phyloP scores from a whole-genome alignment of 2,329 filamentous ascomycete species.

The Mollisiaceae sp. region DNA sequence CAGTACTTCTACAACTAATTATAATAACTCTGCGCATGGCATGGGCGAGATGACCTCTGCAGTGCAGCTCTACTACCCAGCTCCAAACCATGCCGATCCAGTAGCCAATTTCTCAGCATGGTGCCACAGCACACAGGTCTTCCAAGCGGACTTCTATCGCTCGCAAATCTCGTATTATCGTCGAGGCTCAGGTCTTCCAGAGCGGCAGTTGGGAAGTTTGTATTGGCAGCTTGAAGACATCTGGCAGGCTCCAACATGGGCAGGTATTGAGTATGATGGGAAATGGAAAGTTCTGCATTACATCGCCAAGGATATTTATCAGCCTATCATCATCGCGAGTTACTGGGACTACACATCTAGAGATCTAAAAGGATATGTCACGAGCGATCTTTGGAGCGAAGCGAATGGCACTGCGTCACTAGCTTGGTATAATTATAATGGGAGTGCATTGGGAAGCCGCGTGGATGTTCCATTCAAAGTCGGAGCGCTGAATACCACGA shows the following conservation, averaged over 20 bases:
- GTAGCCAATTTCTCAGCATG: slow-evolving; percentile 65
- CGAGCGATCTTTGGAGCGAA: slow-evolving; percentile 60
- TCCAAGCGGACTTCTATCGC: slow-evolving; percentile 67
- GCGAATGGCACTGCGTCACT: slow-evolving; percentile 52
- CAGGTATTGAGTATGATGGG: slow-evolving; percentile 65
- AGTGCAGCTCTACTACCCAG: slow-evolving; percentile 60
- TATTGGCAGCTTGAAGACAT: slow-evolving; percentile 72
- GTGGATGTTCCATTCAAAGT: slow-evolving; percentile 25
- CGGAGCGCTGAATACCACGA: slow-evolving; percentile 33
- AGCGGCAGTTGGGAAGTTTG: slow-evolving; percentile 62
- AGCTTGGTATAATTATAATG: slow-evolving; percentile 57
- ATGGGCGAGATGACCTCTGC: slow-evolving; percentile 64
- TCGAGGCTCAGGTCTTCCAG: slow-evolving; percentile 59
- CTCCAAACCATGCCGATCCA: slow-evolving; percentile 56
- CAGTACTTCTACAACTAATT: slow-evolving; percentile 53
- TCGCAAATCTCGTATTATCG: slow-evolving; percentile 66
- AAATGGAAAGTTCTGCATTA: slow-evolving; percentile 68
- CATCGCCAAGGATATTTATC: slow-evolving; percentile 60
- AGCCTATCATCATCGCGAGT: slow-evolving; percentile 62
- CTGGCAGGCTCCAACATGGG: slow-evolving; percentile 69
- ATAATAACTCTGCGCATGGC: slow-evolving; percentile 48
- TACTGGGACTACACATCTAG: slow-evolving; percentile 58
- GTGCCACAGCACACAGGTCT: slow-evolving; percentile 66
- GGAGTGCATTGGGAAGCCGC: slow-evolving; percentile 44
- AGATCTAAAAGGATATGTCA: slow-evolving; percentile 58